Evolutionary conservation across 805 yeast genomes (phyloP).

Genomic region (Yamadazyma phyllophila): DNA sequence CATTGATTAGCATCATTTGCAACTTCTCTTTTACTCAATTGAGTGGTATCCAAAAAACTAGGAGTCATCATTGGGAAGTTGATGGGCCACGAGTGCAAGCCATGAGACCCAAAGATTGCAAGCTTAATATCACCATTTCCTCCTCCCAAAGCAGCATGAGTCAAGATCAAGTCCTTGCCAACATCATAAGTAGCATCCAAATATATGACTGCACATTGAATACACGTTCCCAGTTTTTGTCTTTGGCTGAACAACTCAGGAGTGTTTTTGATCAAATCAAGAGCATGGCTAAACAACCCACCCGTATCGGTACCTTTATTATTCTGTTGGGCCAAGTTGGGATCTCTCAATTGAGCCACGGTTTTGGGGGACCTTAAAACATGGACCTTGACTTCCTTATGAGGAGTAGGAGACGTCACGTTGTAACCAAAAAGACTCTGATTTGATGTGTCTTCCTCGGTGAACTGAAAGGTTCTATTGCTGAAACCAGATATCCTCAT

Average conservation of each 20-base stretch:
- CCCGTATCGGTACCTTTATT: constrained; percentile 68
- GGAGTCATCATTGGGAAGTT: constrained; percentile 67
- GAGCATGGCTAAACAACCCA: constrained; percentile 73
- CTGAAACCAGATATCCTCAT: constrained; percentile 80
- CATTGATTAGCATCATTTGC: constrained; percentile 88
- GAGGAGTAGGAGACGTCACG: constrained; percentile 51
- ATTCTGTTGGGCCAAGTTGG: constrained; percentile 86
- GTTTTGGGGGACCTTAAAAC: constrained; percentile 66
- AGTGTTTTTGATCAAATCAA: constrained; percentile 58
- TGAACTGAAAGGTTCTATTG: constrained; percentile 70
- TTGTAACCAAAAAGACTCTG: constrained; percentile 34
- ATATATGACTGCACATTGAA: constrained; percentile 81
- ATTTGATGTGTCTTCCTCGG: constrained; percentile 45
- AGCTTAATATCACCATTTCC: constrained; percentile 66
- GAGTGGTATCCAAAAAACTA: constrained; percentile 70
- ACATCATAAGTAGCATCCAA: constrained; percentile 85
- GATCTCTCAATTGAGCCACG: constrained; percentile 68
- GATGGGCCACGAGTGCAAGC: constrained; percentile 90
- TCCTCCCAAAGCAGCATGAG: constrained; percentile 96
- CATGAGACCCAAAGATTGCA: constrained; percentile 94
- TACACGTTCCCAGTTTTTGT: constrained; percentile 56
- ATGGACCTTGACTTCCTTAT: constrained; percentile 72
- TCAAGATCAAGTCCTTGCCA: constrained; percentile 53
- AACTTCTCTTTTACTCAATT: constrained; percentile 61
- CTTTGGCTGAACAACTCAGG: constrained; percentile 20